phyloP scores from a whole-genome alignment of 257 asterid genomes.

The Perilla frutescens region DNA sequence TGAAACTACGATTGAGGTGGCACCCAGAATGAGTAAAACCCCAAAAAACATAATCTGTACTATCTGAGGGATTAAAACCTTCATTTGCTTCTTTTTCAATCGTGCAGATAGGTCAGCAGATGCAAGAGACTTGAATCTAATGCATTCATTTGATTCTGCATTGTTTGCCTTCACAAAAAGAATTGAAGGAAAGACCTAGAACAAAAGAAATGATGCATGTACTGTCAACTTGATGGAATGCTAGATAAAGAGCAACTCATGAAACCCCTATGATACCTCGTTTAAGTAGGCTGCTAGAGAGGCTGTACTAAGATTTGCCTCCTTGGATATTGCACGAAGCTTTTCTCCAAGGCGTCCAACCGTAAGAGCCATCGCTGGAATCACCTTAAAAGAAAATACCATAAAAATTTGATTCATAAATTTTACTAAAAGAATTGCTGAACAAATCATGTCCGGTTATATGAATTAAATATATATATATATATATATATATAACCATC shows the following conservation, averaged over 20 bases:
- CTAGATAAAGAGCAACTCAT: conserved; percentile 13
- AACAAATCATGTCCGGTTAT: conserved; percentile 20
- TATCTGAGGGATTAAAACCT: conserved; percentile 86
- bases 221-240: conserved; percentile 29
- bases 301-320: conserved; percentile 74
- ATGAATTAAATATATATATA: background rate
- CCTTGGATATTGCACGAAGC: conserved; percentile 69
- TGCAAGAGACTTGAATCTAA: conserved; percentile 77
- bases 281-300: conserved; percentile 83
- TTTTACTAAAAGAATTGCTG: background rate
- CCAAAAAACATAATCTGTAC: conserved; percentile 72
- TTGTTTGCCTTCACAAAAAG: conserved; percentile 90
- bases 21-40: conserved; percentile 58
- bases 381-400: conserved; percentile 53
- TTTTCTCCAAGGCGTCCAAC: conserved; percentile 84
- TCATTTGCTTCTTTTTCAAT: conserved; percentile 77
- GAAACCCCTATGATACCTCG: conserved; percentile 59
- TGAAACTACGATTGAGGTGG: conserved; percentile 62
- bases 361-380: conserved; percentile 70
- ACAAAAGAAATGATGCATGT: conserved; percentile 24
- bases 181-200: conserved; percentile 83
- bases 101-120: conserved; percentile 65
- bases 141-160: conserved; percentile 71
- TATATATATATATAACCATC: background rate
- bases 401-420: conserved; percentile 15